These are phyloP conservation scores for Cicer pinnatifidum DNA, from an alignment of 306 rosid species.

Conservation along the genomic window DNA sequence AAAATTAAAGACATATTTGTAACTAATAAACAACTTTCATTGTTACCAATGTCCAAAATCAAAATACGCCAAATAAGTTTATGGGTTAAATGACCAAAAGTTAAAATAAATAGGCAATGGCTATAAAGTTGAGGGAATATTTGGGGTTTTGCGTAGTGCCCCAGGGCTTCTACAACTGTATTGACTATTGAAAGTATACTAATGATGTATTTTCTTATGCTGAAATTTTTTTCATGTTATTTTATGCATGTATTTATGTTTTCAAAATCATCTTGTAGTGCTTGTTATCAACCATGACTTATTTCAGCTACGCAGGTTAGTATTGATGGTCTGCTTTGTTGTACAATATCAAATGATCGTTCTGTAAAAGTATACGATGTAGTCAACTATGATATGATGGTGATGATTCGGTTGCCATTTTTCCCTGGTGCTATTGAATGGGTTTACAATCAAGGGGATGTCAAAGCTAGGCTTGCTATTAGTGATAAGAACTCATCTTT, in stretches of 20 bases:
- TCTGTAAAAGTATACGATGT: slow-evolving; percentile 95
- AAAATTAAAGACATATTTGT: not conserved
- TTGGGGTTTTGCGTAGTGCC: not conserved
- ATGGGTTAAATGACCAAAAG: not conserved
- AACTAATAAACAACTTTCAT: not conserved
- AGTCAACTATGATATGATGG: slow-evolving; percentile 98
- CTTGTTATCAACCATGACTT: slow-evolving; percentile 67
- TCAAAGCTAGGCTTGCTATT: slow-evolving; percentile 83
- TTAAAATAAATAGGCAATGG: not conserved
- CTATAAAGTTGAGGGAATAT: not conserved
- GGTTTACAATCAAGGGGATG: slow-evolving; percentile 98
- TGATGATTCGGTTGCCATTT: slow-evolving; percentile 82
- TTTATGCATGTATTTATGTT: slow-evolving; percentile 30
- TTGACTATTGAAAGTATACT: slow-evolving; percentile 3
- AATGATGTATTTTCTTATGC: slow-evolving; percentile 1
- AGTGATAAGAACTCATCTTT: slow-evolving; percentile 78
- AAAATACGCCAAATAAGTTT: not conserved
- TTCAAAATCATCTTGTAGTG: slow-evolving; percentile 30
- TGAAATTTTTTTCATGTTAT: not conserved
- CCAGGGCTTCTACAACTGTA: not conserved
- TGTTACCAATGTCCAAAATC: not conserved
- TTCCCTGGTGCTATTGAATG: slow-evolving; percentile 92
- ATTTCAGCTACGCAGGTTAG: slow-evolving; percentile 91
- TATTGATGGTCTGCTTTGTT: slow-evolving; percentile 91
- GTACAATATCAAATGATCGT: slow-evolving; percentile 85